Evolutionary conservation across 2,329 filamentous ascomycete species (phyloP).

Genomic region (Penicillium sp.): DNA sequence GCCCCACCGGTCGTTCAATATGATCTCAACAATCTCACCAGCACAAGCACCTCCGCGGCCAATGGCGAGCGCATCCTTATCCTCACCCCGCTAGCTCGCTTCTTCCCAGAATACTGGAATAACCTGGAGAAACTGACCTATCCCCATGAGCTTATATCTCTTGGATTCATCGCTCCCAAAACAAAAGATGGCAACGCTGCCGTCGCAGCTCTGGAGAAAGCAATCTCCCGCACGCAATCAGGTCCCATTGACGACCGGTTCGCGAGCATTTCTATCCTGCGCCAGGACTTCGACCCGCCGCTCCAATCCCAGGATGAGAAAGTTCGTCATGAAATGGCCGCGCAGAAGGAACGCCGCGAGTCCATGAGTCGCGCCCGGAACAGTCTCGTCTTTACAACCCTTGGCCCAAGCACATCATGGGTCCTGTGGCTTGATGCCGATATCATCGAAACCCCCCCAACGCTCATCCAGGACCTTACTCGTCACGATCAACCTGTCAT

Average conservation of each 20-base stretch:
- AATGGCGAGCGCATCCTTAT: constrained; percentile 87
- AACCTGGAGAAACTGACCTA: constrained; percentile 82
- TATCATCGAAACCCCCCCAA: constrained; percentile 80
- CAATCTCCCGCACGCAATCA: constrained; percentile 82
- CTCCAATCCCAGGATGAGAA: constrained; percentile 77
- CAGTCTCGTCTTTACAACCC: constrained; percentile 89
- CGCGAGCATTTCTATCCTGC: constrained; percentile 87
- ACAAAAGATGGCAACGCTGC: constrained; percentile 88
- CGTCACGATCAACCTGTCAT: constrained; percentile 85
- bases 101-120: constrained; percentile 95
- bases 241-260: constrained; percentile 80
- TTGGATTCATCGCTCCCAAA: constrained; percentile 95
- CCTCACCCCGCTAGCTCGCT: constrained; percentile 86
- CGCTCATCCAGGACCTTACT: constrained; percentile 89
- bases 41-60: constrained; percentile 69
- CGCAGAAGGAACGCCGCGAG: constrained; percentile 81
- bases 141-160: constrained; percentile 89
- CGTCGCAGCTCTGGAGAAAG: constrained; percentile 76
- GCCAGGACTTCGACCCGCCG: constrained; percentile 89
- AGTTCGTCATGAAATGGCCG: constrained; percentile 86
- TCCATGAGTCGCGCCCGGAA: constrained; percentile 94
- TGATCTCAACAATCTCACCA: constrained; percentile 92
- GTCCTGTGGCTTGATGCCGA: constrained; percentile 95
- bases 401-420: constrained; percentile 90
- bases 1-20: constrained; percentile 90